Evolutionary conservation across 2,329 filamentous ascomycete species (phyloP).

Genomic region (Trichoderma asperellum): DNA sequence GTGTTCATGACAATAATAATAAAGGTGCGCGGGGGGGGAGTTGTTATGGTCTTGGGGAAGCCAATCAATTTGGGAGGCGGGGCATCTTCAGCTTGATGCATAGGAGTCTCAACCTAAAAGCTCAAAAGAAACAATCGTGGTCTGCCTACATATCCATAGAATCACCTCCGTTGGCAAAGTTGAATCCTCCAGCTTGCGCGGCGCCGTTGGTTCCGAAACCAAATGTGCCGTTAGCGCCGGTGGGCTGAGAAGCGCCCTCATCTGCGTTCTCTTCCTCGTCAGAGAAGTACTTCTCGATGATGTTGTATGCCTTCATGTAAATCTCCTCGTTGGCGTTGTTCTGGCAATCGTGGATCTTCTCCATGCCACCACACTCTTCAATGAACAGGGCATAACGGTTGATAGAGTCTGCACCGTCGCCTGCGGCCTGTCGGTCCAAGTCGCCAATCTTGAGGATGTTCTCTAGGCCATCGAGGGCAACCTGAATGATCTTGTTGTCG

Average conservation of each 20-base stretch:
- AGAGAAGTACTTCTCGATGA: constrained; percentile 99
- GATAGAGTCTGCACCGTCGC: constrained; percentile 74
- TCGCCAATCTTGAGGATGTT: constrained; percentile 99
- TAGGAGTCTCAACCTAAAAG: constrained; percentile 8
- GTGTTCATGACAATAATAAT: constrained; percentile 25
- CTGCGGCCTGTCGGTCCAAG: constrained; percentile 91
- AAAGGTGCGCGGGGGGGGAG: constrained; percentile 10
- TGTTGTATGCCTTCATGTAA: constrained; percentile 99
- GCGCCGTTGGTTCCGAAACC: constrained; percentile 71
- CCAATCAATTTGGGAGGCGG: constrained; percentile 21
- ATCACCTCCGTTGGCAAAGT: constrained; percentile 77
- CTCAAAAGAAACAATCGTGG: background rate
- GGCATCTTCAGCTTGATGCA: constrained; percentile 9
- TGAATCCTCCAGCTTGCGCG: constrained; percentile 80
- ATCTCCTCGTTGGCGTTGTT: constrained; percentile 99
- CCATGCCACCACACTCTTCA: constrained; percentile 98
- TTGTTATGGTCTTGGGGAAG: constrained; percentile 18
- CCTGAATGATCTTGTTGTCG: constrained; percentile 99
- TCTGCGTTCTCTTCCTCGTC: constrained; percentile 95
- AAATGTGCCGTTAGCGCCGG: constrained; percentile 73
- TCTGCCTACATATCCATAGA: constrained; percentile 66
- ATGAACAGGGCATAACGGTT: constrained; percentile 98
- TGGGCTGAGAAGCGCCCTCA: constrained; percentile 72
- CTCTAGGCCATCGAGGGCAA: constrained; percentile 94
- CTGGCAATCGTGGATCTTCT: constrained; percentile 99